phyloP scores from a whole-genome alignment of 192 early-diverging fungal genomes.

The Linnemannia schmuckeri region DNA sequence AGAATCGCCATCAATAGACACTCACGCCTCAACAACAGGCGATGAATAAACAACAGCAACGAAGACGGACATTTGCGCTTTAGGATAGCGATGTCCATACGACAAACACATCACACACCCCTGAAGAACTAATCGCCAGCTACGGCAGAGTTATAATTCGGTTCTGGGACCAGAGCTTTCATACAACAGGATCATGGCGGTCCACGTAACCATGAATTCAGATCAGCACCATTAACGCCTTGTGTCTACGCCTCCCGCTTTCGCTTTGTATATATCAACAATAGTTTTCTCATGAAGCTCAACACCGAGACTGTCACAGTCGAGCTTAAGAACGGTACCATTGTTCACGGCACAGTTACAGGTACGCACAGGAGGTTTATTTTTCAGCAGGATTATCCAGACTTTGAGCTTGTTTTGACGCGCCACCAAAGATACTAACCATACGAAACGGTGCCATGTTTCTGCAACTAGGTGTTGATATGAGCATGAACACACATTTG shows the following conservation, averaged over 20 bases:
- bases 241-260: not conserved
- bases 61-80: not conserved
- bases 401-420: not conserved
- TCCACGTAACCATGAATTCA: not conserved
- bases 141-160: not conserved
- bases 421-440: not conserved
- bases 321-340: constrained; percentile 98
- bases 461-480: constrained; percentile 83
- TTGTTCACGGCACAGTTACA: constrained; percentile 96
- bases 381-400: not conserved
- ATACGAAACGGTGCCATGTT: not conserved
- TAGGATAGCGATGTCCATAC: not conserved
- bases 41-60: not conserved
- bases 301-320: constrained; percentile 97
- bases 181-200: not conserved
- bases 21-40: not conserved
- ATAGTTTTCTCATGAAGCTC: constrained; percentile 98
- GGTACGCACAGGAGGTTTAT: constrained; percentile 39
- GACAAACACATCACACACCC: not conserved
- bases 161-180: not conserved
- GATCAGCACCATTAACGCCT: not conserved
- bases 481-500: constrained; percentile 99
- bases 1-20: not conserved
- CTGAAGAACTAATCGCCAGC: not conserved
- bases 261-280: not conserved